A percentile compares a stretch with the other conserved stretches of the same genome.
Conservation (phyloP, 176 grass and related monocot species). For the Chloris gayana region DNA sequence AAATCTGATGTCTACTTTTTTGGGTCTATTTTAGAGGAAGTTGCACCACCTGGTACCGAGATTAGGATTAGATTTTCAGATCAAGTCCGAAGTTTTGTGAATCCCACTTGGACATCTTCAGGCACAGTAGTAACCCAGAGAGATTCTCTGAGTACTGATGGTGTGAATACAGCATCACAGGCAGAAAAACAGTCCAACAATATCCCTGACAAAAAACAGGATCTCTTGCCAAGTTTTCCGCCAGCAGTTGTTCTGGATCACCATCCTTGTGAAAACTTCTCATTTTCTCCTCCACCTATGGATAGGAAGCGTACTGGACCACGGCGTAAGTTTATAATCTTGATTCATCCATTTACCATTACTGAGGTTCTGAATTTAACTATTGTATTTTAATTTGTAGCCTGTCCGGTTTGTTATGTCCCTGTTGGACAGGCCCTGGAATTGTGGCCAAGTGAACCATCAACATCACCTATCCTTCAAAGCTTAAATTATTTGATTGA, state of each 20-base stretch:
- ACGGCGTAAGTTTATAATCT: slow-evolving; percentile 75
- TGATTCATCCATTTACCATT: slow-evolving; percentile 31
- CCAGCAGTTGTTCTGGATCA: slow-evolving; percentile 49
- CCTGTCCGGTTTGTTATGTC: slow-evolving; percentile 93
- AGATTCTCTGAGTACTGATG: slow-evolving; percentile 36
- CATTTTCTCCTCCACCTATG: slow-evolving; percentile 76
- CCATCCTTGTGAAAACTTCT: slow-evolving; percentile 95
- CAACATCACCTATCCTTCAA: slow-evolving; percentile 70
- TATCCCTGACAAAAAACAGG: slow-evolving; percentile 41
- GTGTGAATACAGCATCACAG: slow-evolving; percentile 31
- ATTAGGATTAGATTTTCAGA: slow-evolving; percentile 54
- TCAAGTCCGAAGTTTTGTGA: slow-evolving; percentile 60
- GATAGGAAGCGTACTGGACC: slow-evolving; percentile 91
- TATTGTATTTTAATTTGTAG: slow-evolving; percentile 60
- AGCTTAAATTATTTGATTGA: slow-evolving; percentile 75
- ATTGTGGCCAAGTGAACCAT: slow-evolving; percentile 59
- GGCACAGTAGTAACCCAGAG: slow-evolving; percentile 38
- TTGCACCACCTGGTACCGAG: slow-evolving; percentile 57
- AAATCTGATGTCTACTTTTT: slow-evolving; percentile 14
- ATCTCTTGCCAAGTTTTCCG: slow-evolving; percentile 30
- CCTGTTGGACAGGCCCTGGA: slow-evolving; percentile 77
- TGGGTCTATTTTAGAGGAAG: slow-evolving; percentile 66
- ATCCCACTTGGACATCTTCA: slow-evolving; percentile 49
- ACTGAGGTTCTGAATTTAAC: slow-evolving; percentile 24
- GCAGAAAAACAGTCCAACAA: slow-evolving; percentile 24